phyloP scores from a whole-genome alignment of 768 basidiomycete species.

The Hericium erinaceus region DNA sequence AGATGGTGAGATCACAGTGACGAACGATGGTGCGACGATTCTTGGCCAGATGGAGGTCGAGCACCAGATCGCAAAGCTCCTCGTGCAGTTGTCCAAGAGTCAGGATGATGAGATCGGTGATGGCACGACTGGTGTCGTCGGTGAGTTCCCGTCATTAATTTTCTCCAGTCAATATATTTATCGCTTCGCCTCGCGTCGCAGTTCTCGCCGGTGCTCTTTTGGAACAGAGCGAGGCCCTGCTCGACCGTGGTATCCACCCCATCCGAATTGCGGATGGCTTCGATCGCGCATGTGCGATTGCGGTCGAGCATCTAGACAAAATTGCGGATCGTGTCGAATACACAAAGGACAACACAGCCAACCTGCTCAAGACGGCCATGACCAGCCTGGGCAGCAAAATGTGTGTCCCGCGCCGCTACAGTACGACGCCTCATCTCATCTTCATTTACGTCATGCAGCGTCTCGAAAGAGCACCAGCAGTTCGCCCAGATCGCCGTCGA shows the following conservation, averaged over 20 bases:
- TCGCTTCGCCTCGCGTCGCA: neutral
- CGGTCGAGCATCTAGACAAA: conserved; percentile 80
- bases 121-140: conserved; percentile 98
- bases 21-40: conserved; percentile 98
- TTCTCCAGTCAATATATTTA: neutral
- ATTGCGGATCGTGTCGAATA: conserved; percentile 89
- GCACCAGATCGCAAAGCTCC: conserved; percentile 96
- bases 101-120: conserved; percentile 99
- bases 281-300: conserved; percentile 87
- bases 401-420: conserved; percentile 33
- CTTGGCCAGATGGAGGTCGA: conserved; percentile 98
- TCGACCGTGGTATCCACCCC: conserved; percentile 99
- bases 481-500: conserved; percentile 98
- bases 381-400: conserved; percentile 98
- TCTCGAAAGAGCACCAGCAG: conserved; percentile 91
- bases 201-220: conserved; percentile 97
- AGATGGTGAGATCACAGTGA: conserved; percentile 98
- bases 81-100: conserved; percentile 93
- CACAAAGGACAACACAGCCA: conserved; percentile 70
- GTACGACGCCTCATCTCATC: neutral
- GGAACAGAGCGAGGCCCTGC: conserved; percentile 88
- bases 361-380: conserved; percentile 90
- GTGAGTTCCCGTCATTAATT: conserved; percentile 39
- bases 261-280: conserved; percentile 99
- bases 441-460: conserved; percentile 37